Conservation (phyloP, 2,329 filamentous ascomycete genomes). For the Fusarium sp. region DNA sequence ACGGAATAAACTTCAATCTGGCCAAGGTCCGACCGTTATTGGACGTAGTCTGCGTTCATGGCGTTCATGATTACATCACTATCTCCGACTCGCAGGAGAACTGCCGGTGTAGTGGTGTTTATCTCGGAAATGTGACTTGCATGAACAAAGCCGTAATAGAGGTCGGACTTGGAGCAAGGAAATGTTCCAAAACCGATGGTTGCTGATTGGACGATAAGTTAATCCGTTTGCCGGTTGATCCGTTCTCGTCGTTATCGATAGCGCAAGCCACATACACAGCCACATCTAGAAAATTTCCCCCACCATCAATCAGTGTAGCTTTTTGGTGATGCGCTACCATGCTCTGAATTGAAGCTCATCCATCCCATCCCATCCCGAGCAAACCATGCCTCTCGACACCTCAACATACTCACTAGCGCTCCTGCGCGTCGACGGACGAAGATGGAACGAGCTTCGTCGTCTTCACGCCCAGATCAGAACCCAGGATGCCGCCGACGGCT, state of each 20-base stretch:
- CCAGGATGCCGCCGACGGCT: constrained; percentile 92
- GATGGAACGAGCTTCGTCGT: constrained; percentile 96
- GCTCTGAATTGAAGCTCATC: constrained; percentile 4
- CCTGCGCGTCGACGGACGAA: constrained; percentile 83
- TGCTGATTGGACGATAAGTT: constrained; percentile 17
- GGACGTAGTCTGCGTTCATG: constrained; percentile 18
- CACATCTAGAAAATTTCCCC: constrained; percentile 46
- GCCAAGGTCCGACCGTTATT: constrained; percentile 3
- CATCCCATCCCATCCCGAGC: not conserved
- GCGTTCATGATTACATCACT: constrained; percentile 33
- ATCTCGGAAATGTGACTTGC: constrained; percentile 27
- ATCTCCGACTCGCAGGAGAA: not conserved
- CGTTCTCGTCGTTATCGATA: constrained; percentile 2
- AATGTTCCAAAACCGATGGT: constrained; percentile 44
- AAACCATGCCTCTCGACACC: constrained; percentile 89
- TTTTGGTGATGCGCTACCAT: constrained; percentile 21
- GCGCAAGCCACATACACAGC: constrained; percentile 42
- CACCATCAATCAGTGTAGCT: constrained; percentile 37
- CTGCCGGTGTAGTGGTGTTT: not conserved
- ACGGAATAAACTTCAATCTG: not conserved
- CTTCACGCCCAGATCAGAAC: constrained; percentile 91
- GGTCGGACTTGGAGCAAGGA: constrained; percentile 24
- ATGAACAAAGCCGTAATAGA: constrained; percentile 24
- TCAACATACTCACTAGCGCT: constrained; percentile 91
- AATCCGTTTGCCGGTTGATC: constrained; percentile 34